A percentile compares a stretch with the other conserved stretches of the same genome.
These are phyloP conservation scores for Halenospora varia DNA, from an alignment of 495 filamentous ascomycete genomes.

Conservation along the genomic window DNA sequence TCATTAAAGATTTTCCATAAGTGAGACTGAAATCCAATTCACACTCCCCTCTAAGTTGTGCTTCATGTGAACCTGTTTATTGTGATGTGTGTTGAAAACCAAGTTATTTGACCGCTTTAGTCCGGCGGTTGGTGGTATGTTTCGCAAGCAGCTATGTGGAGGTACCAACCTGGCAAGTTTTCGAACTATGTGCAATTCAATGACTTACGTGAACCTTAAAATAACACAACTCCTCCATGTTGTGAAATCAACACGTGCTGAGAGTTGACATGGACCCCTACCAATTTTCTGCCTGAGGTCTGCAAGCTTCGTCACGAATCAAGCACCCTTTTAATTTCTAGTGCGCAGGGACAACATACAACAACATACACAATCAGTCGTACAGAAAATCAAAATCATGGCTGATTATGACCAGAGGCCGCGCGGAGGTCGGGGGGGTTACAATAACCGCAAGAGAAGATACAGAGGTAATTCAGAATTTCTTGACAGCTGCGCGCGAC, in stretches of 20 bases:
- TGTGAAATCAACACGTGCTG: not conserved
- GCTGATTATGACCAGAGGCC: slow-evolving; percentile 68
- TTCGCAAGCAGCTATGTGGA: too few species aligned
- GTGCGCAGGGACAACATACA: not conserved
- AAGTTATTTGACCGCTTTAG: too few species aligned
- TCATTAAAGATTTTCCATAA: slow-evolving; percentile 26
- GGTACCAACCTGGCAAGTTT: too few species aligned
- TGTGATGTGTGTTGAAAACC: too few species aligned
- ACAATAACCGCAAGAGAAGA: slow-evolving; percentile 64
- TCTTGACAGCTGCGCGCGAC: slow-evolving; percentile 4
- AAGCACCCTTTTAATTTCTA: not conserved
- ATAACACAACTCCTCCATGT: too few species aligned
- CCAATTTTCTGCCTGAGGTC: too few species aligned
- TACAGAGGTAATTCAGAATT: slow-evolving; percentile 43
- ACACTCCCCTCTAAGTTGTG: slow-evolving; percentile 7
- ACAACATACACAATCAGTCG: not conserved
- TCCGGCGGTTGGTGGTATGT: too few species aligned
- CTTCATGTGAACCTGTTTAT: not conserved
- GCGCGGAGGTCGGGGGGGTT: slow-evolving; percentile 49
- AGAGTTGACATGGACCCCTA: too few species aligned
- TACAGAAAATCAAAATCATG: slow-evolving; percentile 43
- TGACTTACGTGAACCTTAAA: too few species aligned
- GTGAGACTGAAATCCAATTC: slow-evolving; percentile 16
- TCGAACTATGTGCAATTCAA: too few species aligned
- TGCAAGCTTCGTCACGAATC: not conserved